Percentiles rank a stretch among this genome's conserved stretches.
Evolutionary conservation across 768 basidiomycete genomes (phyloP).

Genomic region (Rhizopogon rudus): DNA sequence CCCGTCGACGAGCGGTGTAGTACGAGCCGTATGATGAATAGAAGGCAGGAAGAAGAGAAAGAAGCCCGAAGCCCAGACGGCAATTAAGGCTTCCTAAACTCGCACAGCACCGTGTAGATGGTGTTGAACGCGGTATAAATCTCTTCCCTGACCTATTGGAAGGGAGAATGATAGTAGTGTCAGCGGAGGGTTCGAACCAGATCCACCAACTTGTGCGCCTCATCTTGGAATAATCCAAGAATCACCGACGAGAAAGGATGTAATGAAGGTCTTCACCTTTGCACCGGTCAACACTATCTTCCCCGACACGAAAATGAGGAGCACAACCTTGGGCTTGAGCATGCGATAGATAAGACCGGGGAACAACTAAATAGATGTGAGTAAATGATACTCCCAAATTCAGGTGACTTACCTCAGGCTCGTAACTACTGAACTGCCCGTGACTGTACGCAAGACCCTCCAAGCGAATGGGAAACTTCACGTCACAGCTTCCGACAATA

Average conservation of each 20-base stretch:
- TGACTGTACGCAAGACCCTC: conserved; percentile 97
- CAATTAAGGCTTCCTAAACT: conserved; percentile 81
- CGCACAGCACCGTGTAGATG: conserved; percentile 96
- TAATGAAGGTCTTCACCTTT: conserved; percentile 60
- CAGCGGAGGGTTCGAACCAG: conserved; percentile 47
- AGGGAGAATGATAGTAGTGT: conserved; percentile 35
- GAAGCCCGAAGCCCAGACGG: not conserved
- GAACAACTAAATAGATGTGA: conserved; percentile 62
- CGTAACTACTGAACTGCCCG: conserved; percentile 97
- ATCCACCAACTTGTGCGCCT: conserved; percentile 38
- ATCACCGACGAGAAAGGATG: conserved; percentile 27
- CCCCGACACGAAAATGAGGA: conserved; percentile 97
- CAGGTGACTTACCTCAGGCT: conserved; percentile 75
- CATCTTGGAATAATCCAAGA: conserved; percentile 14
- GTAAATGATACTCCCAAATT: not conserved
- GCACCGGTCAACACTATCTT: conserved; percentile 99
- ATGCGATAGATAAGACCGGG: conserved; percentile 99
- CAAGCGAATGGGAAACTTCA: conserved; percentile 96
- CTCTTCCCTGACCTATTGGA: conserved; percentile 87
- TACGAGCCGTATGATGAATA: not conserved
- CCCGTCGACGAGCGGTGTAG: conserved; percentile 1
- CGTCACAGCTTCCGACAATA: conserved; percentile 96
- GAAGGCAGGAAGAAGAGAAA: conserved; percentile 1
- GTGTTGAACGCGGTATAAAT: conserved; percentile 99
- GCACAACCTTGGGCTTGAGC: conserved; percentile 99